Evolutionary conservation across 1,284 basidiomycete genomes (phyloP), one percentile per base, ranked within the genome.

Genomic region (Ganoderma resinaceum): DNA sequence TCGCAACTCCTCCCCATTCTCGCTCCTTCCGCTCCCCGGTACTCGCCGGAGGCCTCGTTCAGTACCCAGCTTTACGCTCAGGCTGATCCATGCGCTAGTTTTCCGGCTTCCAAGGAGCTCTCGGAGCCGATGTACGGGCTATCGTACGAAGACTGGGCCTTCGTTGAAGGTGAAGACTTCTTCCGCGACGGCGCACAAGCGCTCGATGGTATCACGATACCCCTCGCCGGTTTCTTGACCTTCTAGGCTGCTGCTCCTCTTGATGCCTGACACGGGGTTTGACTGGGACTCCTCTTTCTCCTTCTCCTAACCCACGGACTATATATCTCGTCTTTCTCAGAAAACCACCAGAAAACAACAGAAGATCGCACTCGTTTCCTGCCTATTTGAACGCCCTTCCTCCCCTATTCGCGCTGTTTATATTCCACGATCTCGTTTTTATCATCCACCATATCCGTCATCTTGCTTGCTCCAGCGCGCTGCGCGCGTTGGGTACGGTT

Each of bases 91-190:
- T 16, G 52, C 16, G 26, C 52, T 33, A 16, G 11, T 16, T 16
- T 18, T 6, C 29, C 16, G 6, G 53, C 29, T 33, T 18, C 53
- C 14, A 31, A 55, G 53, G 53, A 33, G 31, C 20, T 20, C 18
- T 8, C 18, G 4, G 29, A 29, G 52, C 29, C 53, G 29, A 18
- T 5, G 29, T 55, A 16, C 14, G 29, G 7, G 53, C 4, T 33
- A 33, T 55, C 29, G 31, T 55, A 55, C 20, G 53, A 55, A 33
- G 53, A 55, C 31, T 55, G 53, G 53, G 53, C 53, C 53, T 55
- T 55, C 53, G 9, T 20, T 26, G 4, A 33, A 55, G 53, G 53
- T 9, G 53, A 55, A 33, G 53, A 55, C 9, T 33, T 55, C 16
- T 31, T 55, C 53, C 11, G 8, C 8, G 16, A 29, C 18, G 8